These are phyloP conservation scores for Blepharisma stoltei DNA, from an alignment of 73 alveolate species.

Conservation along the genomic window DNA sequence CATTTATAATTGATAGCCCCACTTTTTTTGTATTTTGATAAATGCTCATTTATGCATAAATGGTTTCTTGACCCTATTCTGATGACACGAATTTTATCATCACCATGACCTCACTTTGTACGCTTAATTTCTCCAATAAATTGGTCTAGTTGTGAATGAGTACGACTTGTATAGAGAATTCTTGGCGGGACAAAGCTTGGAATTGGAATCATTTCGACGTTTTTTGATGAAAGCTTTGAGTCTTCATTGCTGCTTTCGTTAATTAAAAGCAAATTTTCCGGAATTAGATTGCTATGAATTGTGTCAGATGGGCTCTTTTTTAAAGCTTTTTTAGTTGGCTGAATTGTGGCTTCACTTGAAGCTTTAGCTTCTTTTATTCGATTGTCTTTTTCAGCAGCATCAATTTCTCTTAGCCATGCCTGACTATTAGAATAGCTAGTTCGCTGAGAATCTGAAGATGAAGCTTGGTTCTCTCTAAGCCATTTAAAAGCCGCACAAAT, in stretches of 20 bases:
- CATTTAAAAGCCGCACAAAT: conserved; percentile 73
- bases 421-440: conserved; percentile 52
- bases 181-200: conserved; percentile 22
- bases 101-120: conserved; percentile 33
- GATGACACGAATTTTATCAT: conserved; percentile 62
- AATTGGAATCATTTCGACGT: too few relatives aligned
- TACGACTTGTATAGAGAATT: conserved; percentile 76
- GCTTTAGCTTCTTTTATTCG: too few relatives aligned
- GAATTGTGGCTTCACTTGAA: too few relatives aligned
- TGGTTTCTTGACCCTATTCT: conserved; percentile 76
- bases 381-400: not conserved
- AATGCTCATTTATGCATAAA: conserved; percentile 65
- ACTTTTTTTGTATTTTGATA: conserved; percentile 27
- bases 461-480: not conserved
- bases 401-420: not conserved
- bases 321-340: too few relatives aligned
- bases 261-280: too few relatives aligned
- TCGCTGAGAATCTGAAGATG: not conserved
- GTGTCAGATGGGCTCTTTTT: too few relatives aligned
- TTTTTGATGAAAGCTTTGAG: too few relatives aligned
- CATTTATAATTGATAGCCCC: conserved; percentile 33
- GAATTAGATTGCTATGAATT: too few relatives aligned
- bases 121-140: conserved; percentile 71
- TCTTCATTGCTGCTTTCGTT: too few relatives aligned
- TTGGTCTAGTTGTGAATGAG: conserved; percentile 78